Evolutionary conservation across 805 yeast genomes (phyloP), one percentile per base, ranked within the genome.

Genomic region (Nakazawaea siamensis): DNA sequence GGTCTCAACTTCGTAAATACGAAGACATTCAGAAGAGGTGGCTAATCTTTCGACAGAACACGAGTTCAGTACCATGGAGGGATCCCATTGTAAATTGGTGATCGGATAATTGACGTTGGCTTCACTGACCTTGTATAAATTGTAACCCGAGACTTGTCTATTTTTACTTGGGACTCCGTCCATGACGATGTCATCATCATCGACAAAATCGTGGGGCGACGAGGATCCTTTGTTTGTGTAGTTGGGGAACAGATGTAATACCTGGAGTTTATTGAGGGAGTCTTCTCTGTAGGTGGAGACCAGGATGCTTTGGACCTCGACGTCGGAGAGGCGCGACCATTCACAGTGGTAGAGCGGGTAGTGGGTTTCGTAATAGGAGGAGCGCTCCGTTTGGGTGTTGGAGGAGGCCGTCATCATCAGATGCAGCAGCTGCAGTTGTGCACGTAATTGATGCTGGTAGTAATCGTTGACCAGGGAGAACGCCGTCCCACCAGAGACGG

Each of bases 261-360:
- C 55, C 48, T 76, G 77, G 18, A 87, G 52, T 44, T 73, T 72
- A 56, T 88, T 88, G 27, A 66, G 61, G 18, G 75, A 62, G 33
- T 85, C 94, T 53, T 88, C 97, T 39, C 82, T 71, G 51, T 76
- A 85, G 0, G 95, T 71, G n/a, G 79, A 68, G n/a, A 80, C 51
- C 0, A 85, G 92, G 6, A 83, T 55, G 31, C 66, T 59, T 7
- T 76, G 77, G 9, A 49, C 40, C 2, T 62, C 63, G 3, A 60
- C 51, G 8, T 46, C 43, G 4, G 41, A 43, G n/a, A 58, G 43
- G 17, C 43, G 41, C 4, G 70, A 46, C 83, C 83, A 76, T 41
- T 72, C 80, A 21, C 66, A 54, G 5, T 66, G 61, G 39, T 61
- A 71, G 10, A 76, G 49, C 1, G 78, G 78, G 55, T 64, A 66